Evolutionary conservation across 345 rosid genomes (phyloP).

Genomic region (Aquilaria malaccensis): DNA sequence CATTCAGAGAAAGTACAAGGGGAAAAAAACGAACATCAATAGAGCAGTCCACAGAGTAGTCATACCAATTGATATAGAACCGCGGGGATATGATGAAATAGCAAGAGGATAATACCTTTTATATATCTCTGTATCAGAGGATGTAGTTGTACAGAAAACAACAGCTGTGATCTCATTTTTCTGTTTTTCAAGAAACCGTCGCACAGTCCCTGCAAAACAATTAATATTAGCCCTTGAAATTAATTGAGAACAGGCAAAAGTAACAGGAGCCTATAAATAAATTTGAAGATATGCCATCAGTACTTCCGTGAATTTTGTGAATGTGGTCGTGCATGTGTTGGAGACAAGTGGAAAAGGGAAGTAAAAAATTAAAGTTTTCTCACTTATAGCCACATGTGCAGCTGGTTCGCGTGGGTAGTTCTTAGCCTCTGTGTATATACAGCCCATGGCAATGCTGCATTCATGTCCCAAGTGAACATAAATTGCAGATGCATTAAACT

Average conservation of each 20-base stretch:
- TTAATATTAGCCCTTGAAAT: slow-evolving; percentile 6
- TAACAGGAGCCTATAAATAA: no score
- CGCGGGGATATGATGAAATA: not conserved
- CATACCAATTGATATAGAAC: no score
- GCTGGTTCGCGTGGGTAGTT: slow-evolving; percentile 99
- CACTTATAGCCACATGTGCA: slow-evolving; percentile 97
- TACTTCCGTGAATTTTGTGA: no score
- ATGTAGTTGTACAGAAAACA: slow-evolving; percentile 80
- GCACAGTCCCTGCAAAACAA: slow-evolving; percentile 69
- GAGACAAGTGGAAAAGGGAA: no score
- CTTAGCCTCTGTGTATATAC: slow-evolving; percentile 90
- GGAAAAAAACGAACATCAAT: not conserved
- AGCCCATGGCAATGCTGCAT: slow-evolving; percentile 88
- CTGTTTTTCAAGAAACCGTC: slow-evolving; percentile 93
- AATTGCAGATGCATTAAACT: slow-evolving; percentile 18
- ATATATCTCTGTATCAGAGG: slow-evolving; percentile 89
- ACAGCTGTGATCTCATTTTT: slow-evolving; percentile 78
- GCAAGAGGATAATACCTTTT: slow-evolving; percentile 46
- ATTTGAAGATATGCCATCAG: no score
- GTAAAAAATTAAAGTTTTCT: slow-evolving; percentile 22
- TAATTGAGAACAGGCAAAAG: no score
- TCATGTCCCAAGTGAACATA: slow-evolving; percentile 19
- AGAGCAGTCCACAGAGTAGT: no score
- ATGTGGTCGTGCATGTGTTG: no score
- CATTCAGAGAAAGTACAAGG: not conserved